A percentile compares a stretch with the other conserved stretches of the same genome.
Evolutionary conservation across 495 filamentous ascomycete genomes (phyloP).

Genomic region (Pseudevernia furfuracea): DNA sequence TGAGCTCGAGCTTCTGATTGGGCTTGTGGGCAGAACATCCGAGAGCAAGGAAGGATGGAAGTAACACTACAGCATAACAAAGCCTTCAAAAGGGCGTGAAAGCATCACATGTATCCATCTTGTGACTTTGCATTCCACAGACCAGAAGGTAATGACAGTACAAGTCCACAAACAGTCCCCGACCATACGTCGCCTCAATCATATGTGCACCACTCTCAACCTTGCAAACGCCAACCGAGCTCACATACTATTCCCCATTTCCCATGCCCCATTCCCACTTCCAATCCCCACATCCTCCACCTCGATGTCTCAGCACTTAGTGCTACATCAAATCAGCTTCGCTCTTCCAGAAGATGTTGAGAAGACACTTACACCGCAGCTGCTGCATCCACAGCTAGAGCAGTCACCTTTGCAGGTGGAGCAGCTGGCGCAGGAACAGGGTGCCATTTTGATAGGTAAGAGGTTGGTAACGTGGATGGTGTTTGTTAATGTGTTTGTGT

Average conservation of each 20-base stretch:
- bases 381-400: constrained; percentile 20
- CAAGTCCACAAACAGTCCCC: not conserved
- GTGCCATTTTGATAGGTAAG: constrained; percentile 14
- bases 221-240: not conserved
- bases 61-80: not conserved
- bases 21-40: not conserved
- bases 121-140: not conserved
- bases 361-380: constrained; percentile 22
- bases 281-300: not conserved
- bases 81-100: not conserved
- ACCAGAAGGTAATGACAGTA: not conserved
- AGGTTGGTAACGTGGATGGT: too few relatives aligned
- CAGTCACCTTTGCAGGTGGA: constrained; percentile 17
- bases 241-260: not conserved
- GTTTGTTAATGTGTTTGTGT: not conserved
- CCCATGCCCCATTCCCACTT: not conserved
- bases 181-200: not conserved
- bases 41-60: not conserved
- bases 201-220: not conserved
- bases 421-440: constrained; percentile 19
- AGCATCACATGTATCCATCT: not conserved
- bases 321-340: not conserved
- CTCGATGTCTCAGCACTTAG: not conserved
- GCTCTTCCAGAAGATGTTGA: not conserved
- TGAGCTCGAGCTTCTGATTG: not conserved